phyloP scores from a whole-genome alignment of 2,329 filamentous ascomycete genomes.

The Arthrobotrys pseudoclavata region DNA sequence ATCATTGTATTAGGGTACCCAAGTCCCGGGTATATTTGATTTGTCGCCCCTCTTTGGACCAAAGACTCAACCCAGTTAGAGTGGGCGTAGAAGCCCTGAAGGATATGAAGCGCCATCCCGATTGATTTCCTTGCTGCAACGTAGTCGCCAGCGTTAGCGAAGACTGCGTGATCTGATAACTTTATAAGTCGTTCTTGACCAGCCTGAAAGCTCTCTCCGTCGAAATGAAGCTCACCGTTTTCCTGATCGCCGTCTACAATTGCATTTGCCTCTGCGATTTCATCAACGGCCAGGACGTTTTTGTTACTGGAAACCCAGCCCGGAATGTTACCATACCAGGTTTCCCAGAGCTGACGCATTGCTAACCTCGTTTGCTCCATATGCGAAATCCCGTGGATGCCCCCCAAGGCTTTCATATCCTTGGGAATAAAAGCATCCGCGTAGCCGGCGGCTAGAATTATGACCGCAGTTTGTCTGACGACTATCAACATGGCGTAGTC shows the following conservation, averaged over 20 bases:
- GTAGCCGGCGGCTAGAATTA: background rate
- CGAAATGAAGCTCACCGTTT: constrained; percentile 52
- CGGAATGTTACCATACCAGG: constrained; percentile 21
- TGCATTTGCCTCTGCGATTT: constrained; percentile 41
- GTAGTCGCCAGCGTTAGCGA: constrained; percentile 18
- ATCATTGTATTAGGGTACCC: constrained; percentile 41
- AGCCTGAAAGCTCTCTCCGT: constrained; percentile 46
- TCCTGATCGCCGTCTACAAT: constrained; percentile 44
- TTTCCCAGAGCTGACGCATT: constrained; percentile 14
- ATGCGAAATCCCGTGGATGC: constrained; percentile 29
- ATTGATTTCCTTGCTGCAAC: constrained; percentile 35
- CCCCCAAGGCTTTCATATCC: background rate
- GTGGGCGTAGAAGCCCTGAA: constrained; percentile 56
- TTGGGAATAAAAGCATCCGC: background rate
- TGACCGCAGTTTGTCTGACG: background rate
- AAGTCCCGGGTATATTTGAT: constrained; percentile 40
- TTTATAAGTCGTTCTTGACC: constrained; percentile 41
- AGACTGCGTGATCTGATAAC: constrained; percentile 21
- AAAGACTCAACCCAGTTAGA: constrained; percentile 49
- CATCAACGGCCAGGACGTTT: constrained; percentile 23
- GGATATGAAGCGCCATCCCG: constrained; percentile 49
- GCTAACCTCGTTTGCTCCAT: constrained; percentile 37
- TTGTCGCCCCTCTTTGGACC: background rate
- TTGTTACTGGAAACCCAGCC: background rate
- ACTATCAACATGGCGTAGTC: background rate